phyloP scores from a whole-genome alignment of 163 green algal genomes.

The Prototheca stagnorum region DNA sequence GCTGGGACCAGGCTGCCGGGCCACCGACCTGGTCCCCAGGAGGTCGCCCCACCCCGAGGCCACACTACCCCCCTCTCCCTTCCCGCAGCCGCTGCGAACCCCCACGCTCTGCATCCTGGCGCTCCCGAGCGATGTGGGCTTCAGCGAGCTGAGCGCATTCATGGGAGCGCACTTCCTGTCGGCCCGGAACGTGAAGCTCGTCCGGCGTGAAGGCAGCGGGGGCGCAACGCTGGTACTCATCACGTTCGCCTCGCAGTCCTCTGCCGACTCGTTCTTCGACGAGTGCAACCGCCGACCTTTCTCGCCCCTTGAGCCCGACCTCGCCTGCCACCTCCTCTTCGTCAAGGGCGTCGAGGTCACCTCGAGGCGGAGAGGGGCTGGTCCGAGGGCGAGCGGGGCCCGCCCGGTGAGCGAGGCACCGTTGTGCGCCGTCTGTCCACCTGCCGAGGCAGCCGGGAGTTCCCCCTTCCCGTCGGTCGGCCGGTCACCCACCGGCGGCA shows the following conservation, averaged over 20 bases:
- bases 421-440: no score
- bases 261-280: conserved; percentile 59
- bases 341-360: conserved; percentile 65
- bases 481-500: no score
- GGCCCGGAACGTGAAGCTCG: conserved; percentile 47
- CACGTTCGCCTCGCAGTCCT: conserved; percentile 41
- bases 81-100: conserved; percentile 16
- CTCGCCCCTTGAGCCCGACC: conserved; percentile 64
- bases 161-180: conserved; percentile 46
- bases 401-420: no score
- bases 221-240: conserved; percentile 71
- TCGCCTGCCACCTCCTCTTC: conserved; percentile 69
- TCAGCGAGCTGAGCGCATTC: conserved; percentile 79
- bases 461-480: no score
- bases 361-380: no score
- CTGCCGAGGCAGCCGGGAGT: no score
- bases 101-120: conserved; percentile 67
- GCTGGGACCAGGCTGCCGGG: no score
- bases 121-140: conserved; percentile 70
- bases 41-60: neutral
- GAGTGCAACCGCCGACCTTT: conserved; percentile 73
- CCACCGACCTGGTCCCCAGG: no score
- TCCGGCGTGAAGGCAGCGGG: conserved; percentile 39
- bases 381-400: no score
- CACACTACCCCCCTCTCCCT: neutral